A percentile compares a stretch with the other conserved stretches of the same genome.
These are phyloP conservation scores for Dactylellina drechsleri DNA, from an alignment of 2,329 filamentous ascomycete species.

Conservation along the genomic window DNA sequence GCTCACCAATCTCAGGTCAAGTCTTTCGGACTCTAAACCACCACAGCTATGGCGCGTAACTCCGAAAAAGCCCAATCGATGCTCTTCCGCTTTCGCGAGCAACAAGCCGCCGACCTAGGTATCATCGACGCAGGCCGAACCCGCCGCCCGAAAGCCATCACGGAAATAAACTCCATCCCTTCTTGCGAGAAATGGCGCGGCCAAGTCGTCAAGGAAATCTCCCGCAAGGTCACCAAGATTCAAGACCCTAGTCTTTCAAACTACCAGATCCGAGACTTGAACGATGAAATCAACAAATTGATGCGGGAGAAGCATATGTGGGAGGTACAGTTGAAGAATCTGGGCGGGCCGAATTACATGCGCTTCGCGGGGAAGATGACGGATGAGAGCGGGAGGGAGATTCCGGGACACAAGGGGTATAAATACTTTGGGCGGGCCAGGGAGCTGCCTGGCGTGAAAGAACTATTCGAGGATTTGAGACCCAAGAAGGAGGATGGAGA, in stretches of 20 bases:
- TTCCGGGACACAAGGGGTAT: conserved; percentile 76
- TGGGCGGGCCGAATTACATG: conserved; percentile 99
- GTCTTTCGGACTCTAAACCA: conserved; percentile 1
- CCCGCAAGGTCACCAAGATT: conserved; percentile 94
- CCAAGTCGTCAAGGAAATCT: conserved; percentile 96
- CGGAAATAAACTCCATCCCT: conserved; percentile 82
- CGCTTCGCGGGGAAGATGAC: conserved; percentile 74
- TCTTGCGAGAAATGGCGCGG: conserved; percentile 97
- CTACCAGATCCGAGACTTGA: conserved; percentile 96
- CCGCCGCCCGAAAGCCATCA: conserved; percentile 87
- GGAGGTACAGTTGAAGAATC: conserved; percentile 93
- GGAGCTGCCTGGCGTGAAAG: conserved; percentile 93
- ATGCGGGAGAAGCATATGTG: conserved; percentile 99
- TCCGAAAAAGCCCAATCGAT: conserved; percentile 99
- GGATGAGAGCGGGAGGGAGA: conserved; percentile 77
- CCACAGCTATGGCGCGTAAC: conserved; percentile 49
- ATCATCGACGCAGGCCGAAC: conserved; percentile 93
- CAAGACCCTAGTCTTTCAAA: conserved; percentile 91
- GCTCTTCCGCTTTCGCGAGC: conserved; percentile 99
- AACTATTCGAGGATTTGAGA: conserved; percentile 85
- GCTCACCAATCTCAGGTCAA: not conserved
- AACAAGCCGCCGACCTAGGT: conserved; percentile 93
- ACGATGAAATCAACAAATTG: conserved; percentile 99
- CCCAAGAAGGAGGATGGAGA: conserved; percentile 65
- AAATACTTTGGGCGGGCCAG: conserved; percentile 90